phyloP scores from a whole-genome alignment of 768 basidiomycete genomes.

The Pisolithus tinctorius region DNA sequence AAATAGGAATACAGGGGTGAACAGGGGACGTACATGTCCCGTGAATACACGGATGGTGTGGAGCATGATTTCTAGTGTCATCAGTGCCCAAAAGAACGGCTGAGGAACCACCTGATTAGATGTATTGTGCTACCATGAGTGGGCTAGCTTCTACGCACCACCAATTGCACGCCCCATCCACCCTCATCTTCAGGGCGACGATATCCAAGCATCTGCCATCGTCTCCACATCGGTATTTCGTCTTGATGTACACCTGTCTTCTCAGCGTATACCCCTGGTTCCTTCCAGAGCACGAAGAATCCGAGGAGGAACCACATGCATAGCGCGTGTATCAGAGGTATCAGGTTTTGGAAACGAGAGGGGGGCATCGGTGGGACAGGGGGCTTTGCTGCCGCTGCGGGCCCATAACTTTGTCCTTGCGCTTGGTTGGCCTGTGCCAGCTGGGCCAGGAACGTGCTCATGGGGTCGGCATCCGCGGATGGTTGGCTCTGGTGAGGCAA shows the following conservation, averaged over 20 bases:
- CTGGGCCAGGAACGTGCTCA: slow-evolving; percentile 38
- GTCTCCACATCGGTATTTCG: slow-evolving; percentile 39
- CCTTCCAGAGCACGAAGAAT: slow-evolving; percentile 61
- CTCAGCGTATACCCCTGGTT: slow-evolving; percentile 46
- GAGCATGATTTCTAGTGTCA: slow-evolving; percentile 60
- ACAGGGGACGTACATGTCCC: slow-evolving; percentile 47
- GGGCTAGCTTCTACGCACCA: slow-evolving; percentile 38
- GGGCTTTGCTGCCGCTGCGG: slow-evolving; percentile 20
- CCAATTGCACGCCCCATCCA: slow-evolving; percentile 44
- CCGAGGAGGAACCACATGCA: slow-evolving; percentile 59
- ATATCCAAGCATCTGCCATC: slow-evolving; percentile 56
- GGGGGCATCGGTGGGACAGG: slow-evolving; percentile 9
- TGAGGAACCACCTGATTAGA: slow-evolving; percentile 22
- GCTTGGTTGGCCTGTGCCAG: slow-evolving; percentile 20
- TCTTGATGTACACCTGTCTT: slow-evolving; percentile 25
- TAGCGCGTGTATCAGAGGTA: slow-evolving; percentile 61
- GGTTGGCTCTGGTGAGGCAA: slow-evolving; percentile 5
- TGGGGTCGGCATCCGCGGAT: slow-evolving; percentile 32
- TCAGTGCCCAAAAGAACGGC: slow-evolving; percentile 83
- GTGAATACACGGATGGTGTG: slow-evolving; percentile 70
- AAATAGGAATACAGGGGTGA: not conserved
- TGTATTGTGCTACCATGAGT: not conserved
- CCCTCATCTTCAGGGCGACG: slow-evolving; percentile 27
- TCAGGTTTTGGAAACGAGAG: slow-evolving; percentile 48
- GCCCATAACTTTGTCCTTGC: slow-evolving; percentile 11